A percentile compares a stretch with the other conserved stretches of the same genome.
Conservation (phyloP, 1,139 yeast genomes). For the Meyerozyma carpophila region DNA sequence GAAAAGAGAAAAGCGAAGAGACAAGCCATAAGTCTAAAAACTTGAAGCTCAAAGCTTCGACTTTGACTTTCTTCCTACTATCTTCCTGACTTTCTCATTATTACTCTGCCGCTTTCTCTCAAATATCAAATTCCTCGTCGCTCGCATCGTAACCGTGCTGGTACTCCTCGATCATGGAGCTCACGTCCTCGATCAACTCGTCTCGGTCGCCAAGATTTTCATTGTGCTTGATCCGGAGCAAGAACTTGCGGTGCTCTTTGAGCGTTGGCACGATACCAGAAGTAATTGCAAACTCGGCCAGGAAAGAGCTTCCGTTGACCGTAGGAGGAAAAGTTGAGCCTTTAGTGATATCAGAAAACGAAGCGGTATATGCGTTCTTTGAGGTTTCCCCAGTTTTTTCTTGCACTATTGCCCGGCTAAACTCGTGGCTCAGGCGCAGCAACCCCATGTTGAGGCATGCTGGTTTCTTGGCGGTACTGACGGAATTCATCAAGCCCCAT, state of each 20-base stretch:
- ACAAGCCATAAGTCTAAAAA: no score
- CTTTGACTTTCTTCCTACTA: no score
- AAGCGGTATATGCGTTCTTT: slow-evolving; percentile 8
- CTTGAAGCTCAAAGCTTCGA: no score
- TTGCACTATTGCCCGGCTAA: slow-evolving; percentile 4
- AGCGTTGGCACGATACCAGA: slow-evolving; percentile 41
- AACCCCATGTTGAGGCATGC: neutral
- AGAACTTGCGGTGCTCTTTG: slow-evolving; percentile 41
- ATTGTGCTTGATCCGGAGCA: slow-evolving; percentile 28
- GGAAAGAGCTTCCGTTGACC: slow-evolving; percentile 11
- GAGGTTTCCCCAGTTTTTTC: neutral
- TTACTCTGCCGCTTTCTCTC: no score
- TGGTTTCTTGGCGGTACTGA: neutral
- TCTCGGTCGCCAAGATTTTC: slow-evolving; percentile 51
- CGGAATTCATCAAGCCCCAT: neutral
- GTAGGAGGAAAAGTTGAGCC: slow-evolving; percentile 32
- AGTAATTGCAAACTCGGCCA: slow-evolving; percentile 39
- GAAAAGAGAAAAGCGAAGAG: no score
- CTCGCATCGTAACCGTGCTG: slow-evolving; percentile 50
- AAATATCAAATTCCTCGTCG: slow-evolving; percentile 27
- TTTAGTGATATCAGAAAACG: slow-evolving; percentile 14
- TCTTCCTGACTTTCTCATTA: no score
- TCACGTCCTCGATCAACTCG: slow-evolving; percentile 56
- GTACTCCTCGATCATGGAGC: slow-evolving; percentile 46
- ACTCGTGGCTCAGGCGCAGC: slow-evolving; percentile 1